Evolutionary conservation across 768 basidiomycete species (phyloP).

Genomic region (Cystobasidium tubakii): DNA sequence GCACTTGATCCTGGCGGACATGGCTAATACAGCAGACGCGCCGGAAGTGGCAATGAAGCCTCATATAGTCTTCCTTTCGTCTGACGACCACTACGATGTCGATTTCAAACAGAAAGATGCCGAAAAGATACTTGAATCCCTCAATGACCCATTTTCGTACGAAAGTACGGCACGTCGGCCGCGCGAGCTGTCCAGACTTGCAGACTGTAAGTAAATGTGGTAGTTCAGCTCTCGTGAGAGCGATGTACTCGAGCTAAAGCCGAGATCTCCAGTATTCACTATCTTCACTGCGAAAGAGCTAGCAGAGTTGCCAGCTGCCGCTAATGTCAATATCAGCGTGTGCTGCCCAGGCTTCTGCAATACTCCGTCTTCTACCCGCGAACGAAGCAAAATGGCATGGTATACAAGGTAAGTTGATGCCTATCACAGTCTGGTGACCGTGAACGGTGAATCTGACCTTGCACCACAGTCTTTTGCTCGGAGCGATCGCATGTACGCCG

Average conservation of each 20-base stretch:
- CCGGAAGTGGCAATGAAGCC: constrained; percentile 6
- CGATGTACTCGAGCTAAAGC: too few relatives aligned
- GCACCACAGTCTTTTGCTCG: background rate
- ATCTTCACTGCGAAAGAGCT: constrained; percentile 1
- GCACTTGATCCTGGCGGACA: background rate
- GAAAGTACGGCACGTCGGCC: background rate
- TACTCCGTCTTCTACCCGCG: background rate
- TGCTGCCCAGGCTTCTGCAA: background rate
- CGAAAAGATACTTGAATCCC: background rate
- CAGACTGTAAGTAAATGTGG: constrained; percentile 1
- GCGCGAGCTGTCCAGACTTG: background rate
- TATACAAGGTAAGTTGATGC: background rate
- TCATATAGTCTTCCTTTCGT: background rate
- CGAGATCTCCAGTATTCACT: constrained; percentile 11
- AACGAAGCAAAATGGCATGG: background rate
- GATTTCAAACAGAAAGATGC: background rate
- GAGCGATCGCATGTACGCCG: background rate
- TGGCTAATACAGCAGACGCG: constrained; percentile 5
- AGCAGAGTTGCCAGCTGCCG: background rate
- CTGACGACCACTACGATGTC: background rate
- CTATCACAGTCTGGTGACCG: background rate
- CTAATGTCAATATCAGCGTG: constrained; percentile 3
- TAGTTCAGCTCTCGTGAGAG: background rate
- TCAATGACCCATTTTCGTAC: background rate
- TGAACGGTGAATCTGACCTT: background rate